A percentile compares a stretch with the other conserved stretches of the same genome.
Evolutionary conservation across 2,329 filamentous ascomycete genomes (phyloP).

Genomic region (Elsinoe necatrix): DNA sequence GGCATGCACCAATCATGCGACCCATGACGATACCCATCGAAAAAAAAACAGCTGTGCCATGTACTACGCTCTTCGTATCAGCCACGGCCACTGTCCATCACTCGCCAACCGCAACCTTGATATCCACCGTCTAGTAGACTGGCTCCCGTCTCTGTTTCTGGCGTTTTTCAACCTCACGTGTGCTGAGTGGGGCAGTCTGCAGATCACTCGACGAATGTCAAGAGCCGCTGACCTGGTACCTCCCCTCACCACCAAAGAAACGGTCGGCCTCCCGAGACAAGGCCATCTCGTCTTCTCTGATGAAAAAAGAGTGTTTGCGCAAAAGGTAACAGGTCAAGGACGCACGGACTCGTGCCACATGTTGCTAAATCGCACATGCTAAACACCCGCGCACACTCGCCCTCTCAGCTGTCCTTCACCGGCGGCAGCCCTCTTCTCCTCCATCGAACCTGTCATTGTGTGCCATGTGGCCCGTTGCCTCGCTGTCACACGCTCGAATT

Average conservation of each 20-base stretch:
- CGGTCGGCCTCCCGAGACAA: conserved; percentile 5
- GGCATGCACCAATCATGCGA: background rate
- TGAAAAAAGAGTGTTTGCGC: background rate
- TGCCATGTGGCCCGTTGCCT: background rate
- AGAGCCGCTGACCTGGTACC: background rate
- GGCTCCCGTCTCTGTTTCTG: conserved; percentile 8
- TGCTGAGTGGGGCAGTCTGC: conserved; percentile 5
- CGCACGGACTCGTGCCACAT: conserved; percentile 4
- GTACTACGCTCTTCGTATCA: background rate
- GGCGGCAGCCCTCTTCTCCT: background rate
- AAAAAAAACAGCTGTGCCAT: background rate
- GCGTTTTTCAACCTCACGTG: conserved; percentile 11
- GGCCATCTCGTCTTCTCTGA: background rate
- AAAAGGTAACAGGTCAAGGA: background rate
- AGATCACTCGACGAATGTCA: conserved; percentile 1
- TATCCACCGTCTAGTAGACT: background rate
- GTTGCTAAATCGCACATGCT: conserved; percentile 3
- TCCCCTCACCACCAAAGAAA: background rate
- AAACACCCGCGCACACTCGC: background rate
- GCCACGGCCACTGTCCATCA: conserved; percentile 10
- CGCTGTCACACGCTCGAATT: background rate
- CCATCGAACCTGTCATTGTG: background rate
- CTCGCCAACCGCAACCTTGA: conserved; percentile 13
- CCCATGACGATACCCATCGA: background rate
- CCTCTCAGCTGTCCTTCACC: background rate